A percentile compares a stretch with the other conserved stretches of the same genome.
Conservation (phyloP, 345 rosid genomes). For the Linum tenue region DNA sequence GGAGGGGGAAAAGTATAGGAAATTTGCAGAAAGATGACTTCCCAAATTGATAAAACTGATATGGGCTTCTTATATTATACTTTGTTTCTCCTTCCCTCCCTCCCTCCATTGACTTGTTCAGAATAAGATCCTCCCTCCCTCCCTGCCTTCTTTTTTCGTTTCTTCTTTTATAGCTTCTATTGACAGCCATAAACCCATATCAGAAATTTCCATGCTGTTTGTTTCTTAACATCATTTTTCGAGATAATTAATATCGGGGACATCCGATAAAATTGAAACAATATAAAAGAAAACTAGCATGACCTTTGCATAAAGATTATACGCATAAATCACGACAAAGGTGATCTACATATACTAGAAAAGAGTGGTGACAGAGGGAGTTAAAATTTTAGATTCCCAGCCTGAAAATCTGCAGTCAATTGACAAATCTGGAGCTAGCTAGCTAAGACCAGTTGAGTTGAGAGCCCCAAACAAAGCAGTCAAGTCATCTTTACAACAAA, state of each 20-base stretch:
- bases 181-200: neutral
- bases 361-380: neutral
- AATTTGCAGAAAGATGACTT: no score
- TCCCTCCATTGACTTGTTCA: neutral
- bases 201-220: neutral
- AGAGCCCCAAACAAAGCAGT: neutral
- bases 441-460: neutral
- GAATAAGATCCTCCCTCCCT: neutral
- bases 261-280: no score
- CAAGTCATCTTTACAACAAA: neutral
- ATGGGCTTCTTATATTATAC: no score
- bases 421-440: neutral
- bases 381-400: neutral
- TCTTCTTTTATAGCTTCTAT: neutral
- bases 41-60: no score
- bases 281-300: no score
- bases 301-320: no score
- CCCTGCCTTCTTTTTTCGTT: no score
- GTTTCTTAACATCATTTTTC: no score
- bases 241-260: no score
- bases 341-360: no score
- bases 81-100: no score
- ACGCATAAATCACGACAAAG: no score
- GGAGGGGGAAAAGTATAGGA: constrained; percentile 8
- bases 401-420: neutral